Base-by-base conservation (phyloP, 805 yeast genomes). In the Nakazawaea molendinolei region DNA sequence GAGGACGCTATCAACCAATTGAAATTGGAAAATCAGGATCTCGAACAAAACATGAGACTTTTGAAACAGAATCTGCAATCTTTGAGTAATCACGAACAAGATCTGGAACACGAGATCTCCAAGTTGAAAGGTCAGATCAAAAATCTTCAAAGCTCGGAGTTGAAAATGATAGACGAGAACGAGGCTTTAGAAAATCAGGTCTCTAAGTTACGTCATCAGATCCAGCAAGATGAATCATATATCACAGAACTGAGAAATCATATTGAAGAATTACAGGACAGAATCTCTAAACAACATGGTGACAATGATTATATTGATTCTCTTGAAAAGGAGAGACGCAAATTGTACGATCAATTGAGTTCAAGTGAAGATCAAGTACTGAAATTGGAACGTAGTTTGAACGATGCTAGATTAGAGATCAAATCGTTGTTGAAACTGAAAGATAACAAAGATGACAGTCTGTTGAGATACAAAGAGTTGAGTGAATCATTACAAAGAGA, bases 381-480 rank as follows among this genome's bases (percentile, higher is more conserved):
- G 16, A 13, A 28, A 33, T 8, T 40, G 32, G 28, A 38, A 5
- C 34, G 33, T 22, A 25, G 41, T 8, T 27, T 47, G 27, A 50
- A 52, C 15, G 38, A 39, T 19, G 43, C 55, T 1, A 55, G 52
- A 15, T 34, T 51, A 2, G 60, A 60, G 28, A 39, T 52, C 10
- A 51, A 52, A 13, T 30, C 47, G 1, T 37, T 60, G 19, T 45
- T 45, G 36, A 39, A 38, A 3, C 44, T 49, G 21, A 25, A 49
- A 3, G 30, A 39, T 2, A 43, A 44, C 15, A 38, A 45, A 8
- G 58, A 58, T 13, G 38, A 42, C 7, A 41, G 46, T 15, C 44
- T 51, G 8, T 42, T 49, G 3, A 39, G 34, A 5, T 42, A 63
- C 14, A 50, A 53, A 36, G 44, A 48, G 4, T 63, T 62, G 39